Conservation (phyloP, 106 monocot genomes). For the Alisma plantagoaquatica region DNA sequence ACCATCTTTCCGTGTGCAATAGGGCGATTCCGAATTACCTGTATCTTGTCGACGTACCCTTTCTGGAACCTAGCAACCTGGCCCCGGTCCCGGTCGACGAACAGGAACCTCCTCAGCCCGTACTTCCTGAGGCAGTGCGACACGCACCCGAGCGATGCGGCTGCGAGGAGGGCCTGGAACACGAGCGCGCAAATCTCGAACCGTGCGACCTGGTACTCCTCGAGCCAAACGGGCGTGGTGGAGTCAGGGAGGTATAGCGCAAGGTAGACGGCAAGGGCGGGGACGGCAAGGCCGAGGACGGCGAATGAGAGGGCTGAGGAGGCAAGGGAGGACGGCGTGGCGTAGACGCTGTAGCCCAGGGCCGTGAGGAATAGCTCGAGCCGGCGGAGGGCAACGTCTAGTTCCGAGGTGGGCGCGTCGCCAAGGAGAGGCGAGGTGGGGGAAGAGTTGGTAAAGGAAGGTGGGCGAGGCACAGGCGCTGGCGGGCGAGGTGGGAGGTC, state of each 20-base stretch:
- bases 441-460: background rate
- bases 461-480: background rate
- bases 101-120: conserved; percentile 15
- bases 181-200: conserved; percentile 9
- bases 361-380: conserved; percentile 12
- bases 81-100: conserved; percentile 8
- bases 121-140: conserved; percentile 16
- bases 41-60: conserved; percentile 11
- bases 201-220: conserved; percentile 2
- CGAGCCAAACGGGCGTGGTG: background rate
- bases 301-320: background rate
- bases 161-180: conserved; percentile 4
- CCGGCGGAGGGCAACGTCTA: conserved; percentile 8
- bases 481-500: background rate
- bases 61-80: conserved; percentile 9
- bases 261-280: background rate
- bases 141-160: conserved; percentile 2
- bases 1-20: no score
- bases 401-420: background rate
- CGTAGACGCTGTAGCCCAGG: conserved; percentile 3
- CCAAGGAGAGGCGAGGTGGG: conserved; percentile 2
- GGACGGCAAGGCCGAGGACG: conserved; percentile 10
- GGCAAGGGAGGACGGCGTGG: background rate
- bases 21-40: background rate
- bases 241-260: background rate